These are phyloP conservation scores for Teratosphaeria gauchensis DNA, from an alignment of 2,329 filamentous ascomycete species.

Conservation along the genomic window DNA sequence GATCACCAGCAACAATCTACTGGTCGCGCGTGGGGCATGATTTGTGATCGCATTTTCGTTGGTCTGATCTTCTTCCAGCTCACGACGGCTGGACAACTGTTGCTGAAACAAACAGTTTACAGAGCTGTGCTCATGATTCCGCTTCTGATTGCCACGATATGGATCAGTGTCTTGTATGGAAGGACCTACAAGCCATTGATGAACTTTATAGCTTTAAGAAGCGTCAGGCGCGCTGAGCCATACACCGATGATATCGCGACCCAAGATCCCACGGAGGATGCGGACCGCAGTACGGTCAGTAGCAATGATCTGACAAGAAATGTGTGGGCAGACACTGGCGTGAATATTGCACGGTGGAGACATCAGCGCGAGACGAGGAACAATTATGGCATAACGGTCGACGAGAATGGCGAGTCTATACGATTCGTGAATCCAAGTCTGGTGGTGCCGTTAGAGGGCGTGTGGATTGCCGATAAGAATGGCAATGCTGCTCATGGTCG, in stretches of 20 bases:
- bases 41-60: conserved; percentile 81
- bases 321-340: conserved; percentile 23
- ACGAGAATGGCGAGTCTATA: conserved; percentile 62
- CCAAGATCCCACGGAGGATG: conserved; percentile 10
- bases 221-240: conserved; percentile 58
- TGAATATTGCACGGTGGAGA: conserved; percentile 7
- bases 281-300: conserved; percentile 11
- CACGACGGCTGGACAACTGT: conserved; percentile 80
- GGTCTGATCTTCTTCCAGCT: conserved; percentile 83
- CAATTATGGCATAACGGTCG: conserved; percentile 50
- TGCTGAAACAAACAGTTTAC: conserved; percentile 61
- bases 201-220: conserved; percentile 82
- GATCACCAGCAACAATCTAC: conserved; percentile 92
- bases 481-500: background rate
- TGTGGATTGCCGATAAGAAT: conserved; percentile 20
- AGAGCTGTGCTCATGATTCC: conserved; percentile 66
- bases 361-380: conserved; percentile 11
- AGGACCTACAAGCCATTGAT: conserved; percentile 79
- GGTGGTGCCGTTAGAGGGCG: conserved; percentile 40
- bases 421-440: conserved; percentile 71
- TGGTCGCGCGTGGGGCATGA: conserved; percentile 90
- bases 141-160: conserved; percentile 68
- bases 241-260: conserved; percentile 28
- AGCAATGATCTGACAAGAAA: conserved; percentile 28
- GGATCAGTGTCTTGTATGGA: conserved; percentile 78